These are phyloP conservation scores for Rickenella mellea DNA, from an alignment of 768 basidiomycete species.

Conservation along the genomic window DNA sequence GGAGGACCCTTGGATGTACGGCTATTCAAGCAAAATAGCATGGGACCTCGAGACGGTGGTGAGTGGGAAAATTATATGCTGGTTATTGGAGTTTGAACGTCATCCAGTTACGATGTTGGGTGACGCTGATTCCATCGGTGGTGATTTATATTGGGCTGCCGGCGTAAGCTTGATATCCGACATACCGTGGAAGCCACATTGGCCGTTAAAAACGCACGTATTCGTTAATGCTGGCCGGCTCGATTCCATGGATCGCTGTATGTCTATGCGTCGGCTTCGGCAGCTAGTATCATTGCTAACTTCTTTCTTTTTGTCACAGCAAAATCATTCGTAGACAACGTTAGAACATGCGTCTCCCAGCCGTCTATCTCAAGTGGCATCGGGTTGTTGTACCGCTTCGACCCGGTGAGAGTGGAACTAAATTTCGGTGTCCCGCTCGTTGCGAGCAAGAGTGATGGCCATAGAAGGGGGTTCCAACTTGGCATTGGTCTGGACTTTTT, in stretches of 20 bases:
- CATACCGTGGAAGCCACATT: constrained; percentile 62
- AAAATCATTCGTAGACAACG: constrained; percentile 26
- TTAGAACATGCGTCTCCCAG: constrained; percentile 30
- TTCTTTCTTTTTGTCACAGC: constrained; percentile 17
- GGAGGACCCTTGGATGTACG: constrained; percentile 86
- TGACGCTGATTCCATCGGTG: constrained; percentile 76
- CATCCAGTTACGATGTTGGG: no score
- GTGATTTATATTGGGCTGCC: constrained; percentile 71
- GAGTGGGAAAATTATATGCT: constrained; percentile 14
- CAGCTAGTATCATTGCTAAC: constrained; percentile 1
- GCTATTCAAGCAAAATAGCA: constrained; percentile 61
- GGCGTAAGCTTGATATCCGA: constrained; percentile 71
- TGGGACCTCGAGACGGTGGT: constrained; percentile 76
- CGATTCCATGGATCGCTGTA: constrained; percentile 50
- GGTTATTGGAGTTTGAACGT: not conserved
- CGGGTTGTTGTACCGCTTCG: constrained; percentile 76
- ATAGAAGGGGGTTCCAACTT: constrained; percentile 64
- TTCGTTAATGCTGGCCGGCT: constrained; percentile 80
- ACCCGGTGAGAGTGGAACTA: constrained; percentile 77
- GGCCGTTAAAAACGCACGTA: constrained; percentile 75
- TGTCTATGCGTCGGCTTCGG: constrained; percentile 18
- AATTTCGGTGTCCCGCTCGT: constrained; percentile 83
- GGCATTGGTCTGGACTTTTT: constrained; percentile 78
- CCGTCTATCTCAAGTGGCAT: constrained; percentile 77
- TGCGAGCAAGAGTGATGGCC: constrained; percentile 54